Percentiles rank a stretch among this genome's conserved stretches.
Evolutionary conservation across 139 green algal species (phyloP).

Genomic region (Closterium sp.): DNA sequence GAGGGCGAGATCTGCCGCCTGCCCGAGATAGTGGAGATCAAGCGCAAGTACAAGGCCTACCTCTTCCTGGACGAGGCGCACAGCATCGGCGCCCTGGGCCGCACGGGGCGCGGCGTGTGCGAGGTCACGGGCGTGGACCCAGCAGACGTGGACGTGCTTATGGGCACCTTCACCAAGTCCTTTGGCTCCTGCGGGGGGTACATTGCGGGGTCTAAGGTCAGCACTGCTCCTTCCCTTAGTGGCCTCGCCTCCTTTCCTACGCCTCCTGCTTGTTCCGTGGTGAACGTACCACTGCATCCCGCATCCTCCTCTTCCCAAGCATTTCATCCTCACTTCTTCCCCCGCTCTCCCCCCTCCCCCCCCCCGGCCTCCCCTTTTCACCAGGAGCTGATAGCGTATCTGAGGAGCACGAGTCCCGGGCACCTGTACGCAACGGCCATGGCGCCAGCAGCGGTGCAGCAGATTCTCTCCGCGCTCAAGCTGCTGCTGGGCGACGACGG

Average conservation of each 20-base stretch:
- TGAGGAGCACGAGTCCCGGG: constrained; percentile 69
- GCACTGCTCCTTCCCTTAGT: background rate
- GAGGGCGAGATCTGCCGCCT: constrained; percentile 90
- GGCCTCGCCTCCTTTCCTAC: background rate
- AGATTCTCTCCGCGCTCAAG: constrained; percentile 72
- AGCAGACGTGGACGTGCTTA: constrained; percentile 92
- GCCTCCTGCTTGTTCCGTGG: background rate
- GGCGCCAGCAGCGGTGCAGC: constrained; percentile 70
- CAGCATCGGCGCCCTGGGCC: constrained; percentile 90
- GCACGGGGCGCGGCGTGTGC: constrained; percentile 73
- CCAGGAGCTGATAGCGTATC: constrained; percentile 71
- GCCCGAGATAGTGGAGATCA: constrained; percentile 81
- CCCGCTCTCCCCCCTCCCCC: background rate
- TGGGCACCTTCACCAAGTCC: constrained; percentile 99
- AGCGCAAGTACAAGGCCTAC: constrained; percentile 92
- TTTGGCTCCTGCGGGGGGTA: constrained; percentile 95
- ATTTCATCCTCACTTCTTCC: background rate
- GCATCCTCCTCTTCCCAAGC: background rate
- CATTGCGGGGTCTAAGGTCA: constrained; percentile 47
- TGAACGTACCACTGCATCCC: too few relatives aligned
- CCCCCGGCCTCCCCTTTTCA: background rate
- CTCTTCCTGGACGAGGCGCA: constrained; percentile 99
- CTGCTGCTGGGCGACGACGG: constrained; percentile 73
- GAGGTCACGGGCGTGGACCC: constrained; percentile 89
- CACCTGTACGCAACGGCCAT: constrained; percentile 86